Base-by-base conservation (phyloP, 148 eudicot genomes). In the Amaranthus palmeri region DNA sequence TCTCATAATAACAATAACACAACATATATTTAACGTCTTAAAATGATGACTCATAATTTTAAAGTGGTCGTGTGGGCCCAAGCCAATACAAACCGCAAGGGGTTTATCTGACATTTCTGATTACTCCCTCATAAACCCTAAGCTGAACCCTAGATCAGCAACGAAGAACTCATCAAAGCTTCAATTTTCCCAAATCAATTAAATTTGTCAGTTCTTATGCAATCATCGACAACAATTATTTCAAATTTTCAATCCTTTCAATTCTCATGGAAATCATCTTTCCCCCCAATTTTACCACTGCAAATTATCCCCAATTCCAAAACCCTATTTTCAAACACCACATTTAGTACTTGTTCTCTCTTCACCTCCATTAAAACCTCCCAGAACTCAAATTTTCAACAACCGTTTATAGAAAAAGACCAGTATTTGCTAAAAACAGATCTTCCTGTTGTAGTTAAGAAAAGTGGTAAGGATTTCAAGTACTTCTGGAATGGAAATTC, bases 391-490 rank as follows among this genome's bases (percentile, higher is more conserved):
- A 40, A 56, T 58, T 50, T 57, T 15, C 68, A 77, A 10, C 63
- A 54, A 10, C 56, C 77, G 68, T 75, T 78, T 49, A 72, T 78
- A 40, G 73, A 74, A 48, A 69, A 71, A 52, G 58, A 64, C 5
- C 67, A 69, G 65, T 80, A 78, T 70, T 58, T 56, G 44, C 41
- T 61, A 14, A 78, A 78, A 63, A 52, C 53, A 2, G 74, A 68
- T 59, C 91, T 89, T 36, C 97, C 97, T 3, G 84, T 93, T 40
- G 83, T 77, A 5, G 68, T 89, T 68, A 78, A 74, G 62, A 74
- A 53, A 7, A 76, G 86, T 4, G 90, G 87, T 0, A 79, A 78
- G 56, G 85, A 80, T 62, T 89, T 78, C 4, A 84, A 84, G 80
- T 91, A 80, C 68, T 65, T 82, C 44, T 91, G 86, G 88, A 82